phyloP scores from a whole-genome alignment of 257 asterid species.

The Linaria vulgaris region DNA sequence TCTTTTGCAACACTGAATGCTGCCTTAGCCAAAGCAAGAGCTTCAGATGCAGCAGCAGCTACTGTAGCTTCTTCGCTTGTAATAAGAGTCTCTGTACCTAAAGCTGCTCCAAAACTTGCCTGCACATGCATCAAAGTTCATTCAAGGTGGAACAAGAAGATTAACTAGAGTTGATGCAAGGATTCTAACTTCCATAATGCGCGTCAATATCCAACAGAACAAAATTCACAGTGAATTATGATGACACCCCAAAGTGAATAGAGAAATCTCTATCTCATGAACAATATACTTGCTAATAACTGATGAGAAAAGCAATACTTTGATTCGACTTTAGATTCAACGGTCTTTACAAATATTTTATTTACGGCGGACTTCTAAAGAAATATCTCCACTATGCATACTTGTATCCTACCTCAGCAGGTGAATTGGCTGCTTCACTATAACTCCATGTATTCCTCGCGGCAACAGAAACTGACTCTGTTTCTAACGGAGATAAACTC shows the following conservation, averaged over 20 bases:
- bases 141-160: conserved; percentile 15
- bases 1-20: conserved; percentile 86
- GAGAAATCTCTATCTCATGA: background rate
- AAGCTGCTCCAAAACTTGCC: conserved; percentile 49
- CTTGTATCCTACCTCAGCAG: conserved; percentile 68
- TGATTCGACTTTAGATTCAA: no score
- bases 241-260: no score
- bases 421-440: conserved; percentile 46
- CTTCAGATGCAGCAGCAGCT: conserved; percentile 92
- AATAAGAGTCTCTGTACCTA: conserved; percentile 47
- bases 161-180: conserved; percentile 6
- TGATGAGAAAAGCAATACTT: no score
- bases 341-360: no score
- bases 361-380: no score
- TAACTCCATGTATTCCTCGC: conserved; percentile 54
- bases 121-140: conserved; percentile 35
- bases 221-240: no score
- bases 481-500: conserved; percentile 52
- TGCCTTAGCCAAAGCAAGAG: conserved; percentile 83
- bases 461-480: conserved; percentile 48
- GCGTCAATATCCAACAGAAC: no score
- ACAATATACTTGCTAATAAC: background rate
- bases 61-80: conserved; percentile 70
- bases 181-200: conserved; percentile 5
- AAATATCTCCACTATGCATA: no score